Evolutionary conservation across 2,329 filamentous ascomycete genomes (phyloP).

Genomic region (Hymenotorrendiella dingleyae): DNA sequence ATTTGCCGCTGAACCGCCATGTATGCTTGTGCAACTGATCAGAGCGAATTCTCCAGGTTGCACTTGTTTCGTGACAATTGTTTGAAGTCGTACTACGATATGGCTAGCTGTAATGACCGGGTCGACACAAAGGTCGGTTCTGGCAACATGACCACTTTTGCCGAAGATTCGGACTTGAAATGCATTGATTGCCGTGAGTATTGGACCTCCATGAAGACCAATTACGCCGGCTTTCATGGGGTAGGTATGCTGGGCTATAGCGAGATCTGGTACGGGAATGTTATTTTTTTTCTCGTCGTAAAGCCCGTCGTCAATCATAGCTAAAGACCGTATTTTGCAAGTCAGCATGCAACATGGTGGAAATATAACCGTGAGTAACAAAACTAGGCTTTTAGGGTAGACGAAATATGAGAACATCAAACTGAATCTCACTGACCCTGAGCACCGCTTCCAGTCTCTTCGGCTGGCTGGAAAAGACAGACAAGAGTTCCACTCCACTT

Average conservation of each 20-base stretch:
- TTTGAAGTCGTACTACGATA: conserved; percentile 37
- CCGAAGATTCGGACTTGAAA: conserved; percentile 37
- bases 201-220: conserved; percentile 29
- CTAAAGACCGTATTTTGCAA: too few species aligned
- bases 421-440: too few species aligned
- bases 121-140: conserved; percentile 40
- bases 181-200: conserved; percentile 33
- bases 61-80: conserved; percentile 35
- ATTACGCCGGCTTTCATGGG: conserved; percentile 32
- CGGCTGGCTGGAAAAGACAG: conserved; percentile 60
- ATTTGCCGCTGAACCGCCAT: conserved; percentile 39
- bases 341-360: too few species aligned
- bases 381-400: too few species aligned
- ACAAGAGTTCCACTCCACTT: conserved; percentile 58
- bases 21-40: conserved; percentile 39
- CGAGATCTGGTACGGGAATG: conserved; percentile 48
- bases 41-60: conserved; percentile 37
- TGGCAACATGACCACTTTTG: conserved; percentile 37
- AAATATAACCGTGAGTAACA: too few species aligned
- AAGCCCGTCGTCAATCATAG: conserved; percentile 56
- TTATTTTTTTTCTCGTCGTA: conserved; percentile 32
- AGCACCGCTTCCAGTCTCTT: conserved; percentile 59
- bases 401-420: too few species aligned
- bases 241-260: conserved; percentile 50
- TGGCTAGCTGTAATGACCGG: conserved; percentile 40